Conservation (phyloP, 306 rosid genomes). For the Prunus dulcis region DNA sequence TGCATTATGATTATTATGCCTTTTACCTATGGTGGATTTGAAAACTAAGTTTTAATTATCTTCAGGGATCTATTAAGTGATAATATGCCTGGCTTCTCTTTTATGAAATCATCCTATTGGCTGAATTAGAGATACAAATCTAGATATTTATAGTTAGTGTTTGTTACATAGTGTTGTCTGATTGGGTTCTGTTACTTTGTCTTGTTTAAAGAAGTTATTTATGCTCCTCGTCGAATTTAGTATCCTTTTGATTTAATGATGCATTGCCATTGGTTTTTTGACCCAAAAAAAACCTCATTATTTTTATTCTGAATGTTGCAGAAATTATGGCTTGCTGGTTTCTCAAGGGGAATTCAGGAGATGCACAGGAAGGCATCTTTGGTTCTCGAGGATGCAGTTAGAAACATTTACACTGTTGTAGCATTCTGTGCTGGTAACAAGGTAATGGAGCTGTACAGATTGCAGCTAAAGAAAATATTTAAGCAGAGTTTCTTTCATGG, state of each 20-base stretch:
- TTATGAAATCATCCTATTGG: background rate
- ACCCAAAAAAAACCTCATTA: background rate
- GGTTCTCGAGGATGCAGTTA: constrained; percentile 99
- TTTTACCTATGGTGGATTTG: background rate
- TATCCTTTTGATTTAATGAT: background rate
- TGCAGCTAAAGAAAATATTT: constrained; percentile 86
- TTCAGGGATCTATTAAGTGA: background rate
- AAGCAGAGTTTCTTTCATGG: constrained; percentile 95
- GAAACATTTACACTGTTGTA: constrained; percentile 98
- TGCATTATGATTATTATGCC: background rate
- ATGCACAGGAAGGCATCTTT: constrained; percentile 99
- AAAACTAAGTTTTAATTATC: background rate
- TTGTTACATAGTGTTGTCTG: background rate
- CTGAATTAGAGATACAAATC: background rate
- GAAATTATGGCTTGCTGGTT: constrained; percentile 99
- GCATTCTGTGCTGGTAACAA: constrained; percentile 99
- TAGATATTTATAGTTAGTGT: background rate
- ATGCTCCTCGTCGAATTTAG: background rate
- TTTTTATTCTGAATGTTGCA: constrained; percentile 43
- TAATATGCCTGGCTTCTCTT: background rate
- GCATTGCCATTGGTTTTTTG: background rate
- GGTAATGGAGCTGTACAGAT: constrained; percentile 97
- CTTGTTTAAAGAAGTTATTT: background rate
- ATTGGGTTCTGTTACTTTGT: background rate
- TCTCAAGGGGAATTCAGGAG: constrained; percentile 99